These are phyloP conservation scores for Eucalyptus dawsonii DNA, from an alignment of 345 rosid genomes.

Conservation along the genomic window DNA sequence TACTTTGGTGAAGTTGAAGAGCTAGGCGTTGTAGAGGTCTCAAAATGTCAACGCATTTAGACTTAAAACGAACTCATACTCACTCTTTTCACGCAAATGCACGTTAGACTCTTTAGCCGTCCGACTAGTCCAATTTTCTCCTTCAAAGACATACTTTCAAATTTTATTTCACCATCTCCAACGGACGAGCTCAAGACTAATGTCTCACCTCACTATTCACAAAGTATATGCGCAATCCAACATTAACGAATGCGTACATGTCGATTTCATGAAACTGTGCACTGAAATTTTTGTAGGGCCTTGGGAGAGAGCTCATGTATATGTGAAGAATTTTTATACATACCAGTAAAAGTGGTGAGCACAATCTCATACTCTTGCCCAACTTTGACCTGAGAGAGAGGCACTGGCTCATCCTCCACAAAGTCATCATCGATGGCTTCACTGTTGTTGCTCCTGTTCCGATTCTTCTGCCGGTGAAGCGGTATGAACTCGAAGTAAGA, in stretches of 20 bases:
- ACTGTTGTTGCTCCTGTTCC: not conserved
- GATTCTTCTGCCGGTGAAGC: slow-evolving; percentile 28
- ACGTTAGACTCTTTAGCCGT: not conserved
- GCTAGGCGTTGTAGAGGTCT: not conserved
- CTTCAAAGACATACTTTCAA: not conserved
- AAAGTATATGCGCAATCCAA: not conserved
- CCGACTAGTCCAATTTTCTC: not conserved
- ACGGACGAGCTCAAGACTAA: not conserved
- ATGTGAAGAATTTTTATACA: not conserved
- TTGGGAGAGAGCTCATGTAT: not conserved
- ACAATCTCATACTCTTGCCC: slow-evolving; percentile 83
- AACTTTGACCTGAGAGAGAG: slow-evolving; percentile 59
- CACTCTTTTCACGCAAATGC: not conserved
- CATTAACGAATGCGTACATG: not conserved
- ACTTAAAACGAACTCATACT: not conserved
- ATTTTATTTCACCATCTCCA: not conserved
- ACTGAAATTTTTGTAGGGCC: not conserved
- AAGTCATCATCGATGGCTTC: slow-evolving; percentile 32
- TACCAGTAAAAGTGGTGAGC: slow-evolving; percentile 95
- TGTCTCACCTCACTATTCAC: not conserved
- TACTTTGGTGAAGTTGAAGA: not conserved
- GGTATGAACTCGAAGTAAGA: slow-evolving; percentile 93
- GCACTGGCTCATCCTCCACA: slow-evolving; percentile 64
- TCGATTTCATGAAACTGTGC: not conserved
- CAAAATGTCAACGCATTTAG: not conserved